Percentiles rank a stretch among this genome's conserved stretches.
These are phyloP conservation scores for Solanum verrucosum DNA, from an alignment of 257 asterid genomes.

Conservation along the genomic window DNA sequence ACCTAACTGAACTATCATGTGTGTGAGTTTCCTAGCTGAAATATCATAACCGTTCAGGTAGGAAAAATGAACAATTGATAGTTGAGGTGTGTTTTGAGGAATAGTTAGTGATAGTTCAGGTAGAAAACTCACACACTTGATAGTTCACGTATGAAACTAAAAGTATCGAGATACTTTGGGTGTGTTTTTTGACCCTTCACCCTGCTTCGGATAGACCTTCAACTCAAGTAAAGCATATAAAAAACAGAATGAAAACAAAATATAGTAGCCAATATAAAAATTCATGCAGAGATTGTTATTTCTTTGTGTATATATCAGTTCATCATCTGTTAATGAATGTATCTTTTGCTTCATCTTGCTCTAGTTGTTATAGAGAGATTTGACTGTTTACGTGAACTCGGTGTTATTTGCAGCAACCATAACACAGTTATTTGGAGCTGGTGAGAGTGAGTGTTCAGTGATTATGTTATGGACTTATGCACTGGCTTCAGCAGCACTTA, in stretches of 20 bases:
- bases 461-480: constrained; percentile 43
- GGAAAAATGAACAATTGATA: not conserved
- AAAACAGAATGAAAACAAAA: not conserved
- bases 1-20: not conserved
- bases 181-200: not conserved
- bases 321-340: not conserved
- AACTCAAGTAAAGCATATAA: not conserved
- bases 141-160: not conserved
- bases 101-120: not conserved
- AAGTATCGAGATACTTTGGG: not conserved
- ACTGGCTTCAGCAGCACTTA: constrained; percentile 56
- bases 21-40: not conserved
- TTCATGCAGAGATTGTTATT: not conserved
- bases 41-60: not conserved
- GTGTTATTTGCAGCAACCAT: constrained; percentile 17
- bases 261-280: not conserved
- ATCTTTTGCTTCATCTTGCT: not conserved
- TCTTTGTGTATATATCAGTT: not conserved
- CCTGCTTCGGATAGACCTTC: not conserved
- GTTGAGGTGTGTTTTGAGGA: too few relatives aligned
- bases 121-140: not conserved
- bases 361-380: not conserved
- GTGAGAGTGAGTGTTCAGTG: constrained; percentile 76
- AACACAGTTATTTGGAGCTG: constrained; percentile 66
- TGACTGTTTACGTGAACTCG: not conserved